These are phyloP conservation scores for Plenodomus lindquistii DNA, from an alignment of 2,329 filamentous ascomycete species.

Conservation along the genomic window DNA sequence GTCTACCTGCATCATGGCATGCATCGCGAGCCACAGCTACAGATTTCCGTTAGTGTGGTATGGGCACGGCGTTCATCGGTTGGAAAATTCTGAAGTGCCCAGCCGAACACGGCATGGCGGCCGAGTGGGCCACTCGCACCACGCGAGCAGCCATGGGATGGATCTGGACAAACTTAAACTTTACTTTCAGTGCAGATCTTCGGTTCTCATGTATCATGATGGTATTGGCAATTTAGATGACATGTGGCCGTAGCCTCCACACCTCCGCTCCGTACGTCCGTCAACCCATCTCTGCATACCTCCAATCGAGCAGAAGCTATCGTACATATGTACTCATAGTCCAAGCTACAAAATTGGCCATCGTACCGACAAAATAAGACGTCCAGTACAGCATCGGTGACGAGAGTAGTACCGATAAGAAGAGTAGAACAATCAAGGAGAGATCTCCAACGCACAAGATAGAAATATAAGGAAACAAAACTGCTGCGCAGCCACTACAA, in stretches of 20 bases:
- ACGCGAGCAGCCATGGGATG: background rate
- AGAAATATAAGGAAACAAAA: slow-evolving; percentile 11
- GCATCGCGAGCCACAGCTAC: no score
- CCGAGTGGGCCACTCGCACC: background rate
- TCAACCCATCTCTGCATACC: background rate
- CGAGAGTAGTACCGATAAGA: background rate
- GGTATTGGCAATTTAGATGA: background rate
- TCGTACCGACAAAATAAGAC: background rate
- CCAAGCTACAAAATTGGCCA: background rate
- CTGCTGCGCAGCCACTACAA: background rate
- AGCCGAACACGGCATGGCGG: background rate
- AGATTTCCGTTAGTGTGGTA: no score
- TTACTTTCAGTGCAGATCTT: no score
- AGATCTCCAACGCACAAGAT: slow-evolving; percentile 51
- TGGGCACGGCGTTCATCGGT: background rate
- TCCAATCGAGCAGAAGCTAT: background rate
- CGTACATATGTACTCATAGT: background rate
- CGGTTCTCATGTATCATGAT: background rate
- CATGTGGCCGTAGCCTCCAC: background rate
- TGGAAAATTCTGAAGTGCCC: background rate
- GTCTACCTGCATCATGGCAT: no score
- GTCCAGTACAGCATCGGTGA: background rate
- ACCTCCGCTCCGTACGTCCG: background rate
- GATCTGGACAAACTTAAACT: background rate
- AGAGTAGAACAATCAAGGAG: background rate